Evolutionary conservation across 208 protist species (phyloP).

Genomic region (Trypanosomatidae sp.): DNA sequence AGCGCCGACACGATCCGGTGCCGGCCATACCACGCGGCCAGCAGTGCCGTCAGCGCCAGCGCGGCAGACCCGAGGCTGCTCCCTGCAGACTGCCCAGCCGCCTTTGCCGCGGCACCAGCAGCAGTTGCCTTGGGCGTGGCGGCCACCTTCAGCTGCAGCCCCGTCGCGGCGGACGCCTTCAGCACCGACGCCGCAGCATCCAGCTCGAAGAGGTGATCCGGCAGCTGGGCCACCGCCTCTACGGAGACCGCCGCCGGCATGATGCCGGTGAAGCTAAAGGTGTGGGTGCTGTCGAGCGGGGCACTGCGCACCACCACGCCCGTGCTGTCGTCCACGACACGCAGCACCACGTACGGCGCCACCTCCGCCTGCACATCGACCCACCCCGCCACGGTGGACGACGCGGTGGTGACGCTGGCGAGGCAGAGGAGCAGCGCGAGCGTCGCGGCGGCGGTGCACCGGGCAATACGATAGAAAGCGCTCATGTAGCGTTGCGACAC

Average conservation of each 20-base stretch:
- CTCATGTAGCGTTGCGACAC: too few species aligned
- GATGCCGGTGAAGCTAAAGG: slow-evolving; percentile 62
- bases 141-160: too few species aligned
- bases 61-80: slow-evolving; percentile 25
- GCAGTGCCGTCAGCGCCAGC: slow-evolving; percentile 26
- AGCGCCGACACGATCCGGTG: slow-evolving; percentile 34
- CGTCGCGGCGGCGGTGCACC: background rate
- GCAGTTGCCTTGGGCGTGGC: slow-evolving; percentile 4
- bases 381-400: slow-evolving; percentile 45
- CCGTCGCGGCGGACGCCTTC: too few species aligned
- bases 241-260: slow-evolving; percentile 34
- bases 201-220: slow-evolving; percentile 35
- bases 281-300: slow-evolving; percentile 50
- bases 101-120: background rate
- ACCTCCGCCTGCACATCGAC: slow-evolving; percentile 43
- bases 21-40: slow-evolving; percentile 33
- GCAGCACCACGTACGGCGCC: slow-evolving; percentile 54
- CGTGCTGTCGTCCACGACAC: slow-evolving; percentile 50
- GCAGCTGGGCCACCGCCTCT: slow-evolving; percentile 43
- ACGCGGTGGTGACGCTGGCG: background rate
- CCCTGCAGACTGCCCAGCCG: slow-evolving; percentile 1
- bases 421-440: slow-evolving; percentile 16
- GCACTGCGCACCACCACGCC: slow-evolving; percentile 54
- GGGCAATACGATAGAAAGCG: background rate
- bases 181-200: slow-evolving; percentile 39